Percentiles rank a stretch among this genome's conserved stretches.
These are phyloP conservation scores for Malassezia nana DNA, from an alignment of 1,284 basidiomycete genomes.

Conservation along the genomic window DNA sequence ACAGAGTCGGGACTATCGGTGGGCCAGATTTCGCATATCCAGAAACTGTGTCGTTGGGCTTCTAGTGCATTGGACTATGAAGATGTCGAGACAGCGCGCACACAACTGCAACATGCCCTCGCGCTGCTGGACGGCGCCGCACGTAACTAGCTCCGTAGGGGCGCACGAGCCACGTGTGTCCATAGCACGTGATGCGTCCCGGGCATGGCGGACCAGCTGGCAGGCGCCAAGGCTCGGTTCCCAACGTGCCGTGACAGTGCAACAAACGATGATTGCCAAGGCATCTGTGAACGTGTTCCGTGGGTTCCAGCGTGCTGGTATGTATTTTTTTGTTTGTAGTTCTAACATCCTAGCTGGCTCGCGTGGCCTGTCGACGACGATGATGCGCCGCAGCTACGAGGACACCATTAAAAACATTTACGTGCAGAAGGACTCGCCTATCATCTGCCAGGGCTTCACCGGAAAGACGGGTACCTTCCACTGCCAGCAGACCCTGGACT, in stretches of 20 bases:
- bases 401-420: constrained; percentile 83
- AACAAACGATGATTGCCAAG: constrained; percentile 12
- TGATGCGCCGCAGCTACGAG: constrained; percentile 56
- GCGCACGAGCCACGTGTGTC: constrained; percentile 9
- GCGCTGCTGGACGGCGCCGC: constrained; percentile 26
- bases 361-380: constrained; percentile 24
- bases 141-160: background rate
- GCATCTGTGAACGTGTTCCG: constrained; percentile 15
- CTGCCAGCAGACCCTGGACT: constrained; percentile 81
- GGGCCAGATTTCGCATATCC: constrained; percentile 17
- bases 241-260: constrained; percentile 1
- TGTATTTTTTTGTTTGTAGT: background rate
- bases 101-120: constrained; percentile 36
- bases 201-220: constrained; percentile 5
- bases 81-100: constrained; percentile 38
- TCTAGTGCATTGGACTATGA: constrained; percentile 45
- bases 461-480: constrained; percentile 99
- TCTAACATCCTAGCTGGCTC: background rate
- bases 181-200: constrained; percentile 10
- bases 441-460: constrained; percentile 48
- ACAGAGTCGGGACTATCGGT: constrained; percentile 2
- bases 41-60: constrained; percentile 40
- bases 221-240: background rate
- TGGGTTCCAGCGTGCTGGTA: constrained; percentile 11
- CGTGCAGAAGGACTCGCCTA: constrained; percentile 76